Base-by-base conservation (phyloP, 2,329 filamentous ascomycete species). In the Verticillium longisporum region DNA sequence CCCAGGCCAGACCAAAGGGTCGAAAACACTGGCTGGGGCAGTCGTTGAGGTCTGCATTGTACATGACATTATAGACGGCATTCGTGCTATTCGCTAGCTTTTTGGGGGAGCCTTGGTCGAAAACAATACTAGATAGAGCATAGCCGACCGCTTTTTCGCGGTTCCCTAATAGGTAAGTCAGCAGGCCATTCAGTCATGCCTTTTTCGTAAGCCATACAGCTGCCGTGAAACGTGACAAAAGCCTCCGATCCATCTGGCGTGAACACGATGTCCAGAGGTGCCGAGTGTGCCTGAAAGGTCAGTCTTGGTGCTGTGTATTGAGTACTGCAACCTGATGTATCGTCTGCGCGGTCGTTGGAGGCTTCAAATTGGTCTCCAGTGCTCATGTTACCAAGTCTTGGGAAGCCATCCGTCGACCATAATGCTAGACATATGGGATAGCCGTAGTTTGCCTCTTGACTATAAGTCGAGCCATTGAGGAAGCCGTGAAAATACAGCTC, bases 401-500 rank as follows among this genome's bases (percentile, higher is more conserved):
- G 80, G 58, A 60, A 60, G 2, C 38, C 21, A 2, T 63, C 60
- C 0, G 83, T 80, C 61, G 83, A 78, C 88, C 88, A 91, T 9
- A 88, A 77, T 0, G 88, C 78, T 67, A 86, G 89, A 75, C 89
- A 92, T 55, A 78, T 73, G 1, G 89, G 89, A 68, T 91, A 92
- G 26, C 89, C 89, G 68, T 88, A 88, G 71, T 91, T 90, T 3
- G 72, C 73, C 15, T 76, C 77, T 60, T 74, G 71, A 21, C 70
- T 60, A 11, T 67, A 69, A 0, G 65, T 65, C 5, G 64, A 66
- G 55, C 68, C 65, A 61, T 65, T 67, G 38, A 89, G 76, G 57
- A 78, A 80, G 2, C 88, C 88, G 65, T 88, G 84, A 70, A 82
- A 90, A 71, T 91, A 91, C 71, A 91, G 72, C 71, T 91, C 87